Evolutionary conservation across 2,329 filamentous ascomycete genomes (phyloP), one percentile per base, ranked within the genome.

Genomic region (Leptographium flavum): DNA sequence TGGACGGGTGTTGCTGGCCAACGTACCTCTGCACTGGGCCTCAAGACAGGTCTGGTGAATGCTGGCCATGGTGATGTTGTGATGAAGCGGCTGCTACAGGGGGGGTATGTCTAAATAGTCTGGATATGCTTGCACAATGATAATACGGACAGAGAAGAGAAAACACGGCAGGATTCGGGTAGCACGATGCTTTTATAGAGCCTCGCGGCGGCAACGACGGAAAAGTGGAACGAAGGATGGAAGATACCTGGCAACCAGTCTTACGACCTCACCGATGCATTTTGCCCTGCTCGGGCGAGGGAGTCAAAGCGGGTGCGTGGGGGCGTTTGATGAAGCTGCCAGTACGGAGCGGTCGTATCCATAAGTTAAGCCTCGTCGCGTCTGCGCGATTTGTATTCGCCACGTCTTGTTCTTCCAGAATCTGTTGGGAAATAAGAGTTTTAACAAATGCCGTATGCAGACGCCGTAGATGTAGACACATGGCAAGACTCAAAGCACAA

Each of bases 21-120:
- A 37, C 47, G 15, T 8, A 49, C 47, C 43, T 45, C 47, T 30
- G 13, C 47, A 48, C 14, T 43, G 28, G 5, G 36, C 15, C 7
- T 48, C 40, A 2, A 48, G 30, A n/a, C 25, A 23, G n/a, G 13
- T 36, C 14, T 31, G 28, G 2, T 25, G 30, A 9, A 3, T 5
- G 22, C 30, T 4, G 23, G n/a, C 6, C 41, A 43, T 43, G 31
- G 7, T 15, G 28, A 17, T 15, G 5, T 23, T 30, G 15, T n/a
- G 6, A 33, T 23, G 28, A 7, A 32, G 14, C 14, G n/a, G n/a
- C n/a, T n/a, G n/a, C n/a, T n/a, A n/a, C n/a, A n/a, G n/a, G n/a
- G n/a, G n/a, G n/a, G n/a, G n/a, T n/a, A n/a, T n/a, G n/a, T n/a
- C n/a, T n/a, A n/a, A n/a, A n/a, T n/a, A n/a, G n/a, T n/a, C n/a